Base-by-base conservation (phyloP, 306 rosid genomes). In the Ormosia emarginata region DNA sequence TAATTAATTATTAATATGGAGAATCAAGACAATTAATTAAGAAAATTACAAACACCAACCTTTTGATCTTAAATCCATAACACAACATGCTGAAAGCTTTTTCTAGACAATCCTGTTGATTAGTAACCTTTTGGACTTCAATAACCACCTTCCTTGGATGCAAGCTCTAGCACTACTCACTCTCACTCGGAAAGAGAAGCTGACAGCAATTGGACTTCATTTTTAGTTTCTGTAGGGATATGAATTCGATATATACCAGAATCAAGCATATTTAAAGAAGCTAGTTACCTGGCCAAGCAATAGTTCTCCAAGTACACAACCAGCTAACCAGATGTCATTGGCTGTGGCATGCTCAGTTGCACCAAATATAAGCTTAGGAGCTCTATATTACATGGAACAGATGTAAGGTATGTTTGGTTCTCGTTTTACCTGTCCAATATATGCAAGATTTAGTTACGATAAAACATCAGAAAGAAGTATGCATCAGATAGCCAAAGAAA, bases 271-370 rank as follows among this genome's bases (percentile, higher is more conserved):
- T 43, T 4, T 68, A 64, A 82, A 63, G 57, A 77, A 10, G 79
- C 52, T 14, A 78, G 77, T 52, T 71, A 94, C 98, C 97, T 91
- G 94, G 65, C 98, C 98, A 50, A 94, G 95, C 78, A 94, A 87
- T 68, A 94, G 83, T 86, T 92, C 98, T 71, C 97, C 98, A 1
- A 94, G 91, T 68, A 92, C 98, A 44, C 98, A 94, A 55, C 98
- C 98, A 50, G 97, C 98, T 41, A 97, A 94, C 98, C 98, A 94
- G 86, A 91, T 90, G 83, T 94, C 98, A 75, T 92, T 92, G 73
- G 98, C 97, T 56, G 97, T 82, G 73, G 94, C 90, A 83, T 94
- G 92, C 87, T 94, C 97, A 1, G 97, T 94, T 11, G 98, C 98
- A 78, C 97, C 98, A 79, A 92, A 94, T 79, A 94, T 94, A 64